phyloP scores from a whole-genome alignment of 2,329 filamentous ascomycete genomes.

The Lachnellula willkommii region DNA sequence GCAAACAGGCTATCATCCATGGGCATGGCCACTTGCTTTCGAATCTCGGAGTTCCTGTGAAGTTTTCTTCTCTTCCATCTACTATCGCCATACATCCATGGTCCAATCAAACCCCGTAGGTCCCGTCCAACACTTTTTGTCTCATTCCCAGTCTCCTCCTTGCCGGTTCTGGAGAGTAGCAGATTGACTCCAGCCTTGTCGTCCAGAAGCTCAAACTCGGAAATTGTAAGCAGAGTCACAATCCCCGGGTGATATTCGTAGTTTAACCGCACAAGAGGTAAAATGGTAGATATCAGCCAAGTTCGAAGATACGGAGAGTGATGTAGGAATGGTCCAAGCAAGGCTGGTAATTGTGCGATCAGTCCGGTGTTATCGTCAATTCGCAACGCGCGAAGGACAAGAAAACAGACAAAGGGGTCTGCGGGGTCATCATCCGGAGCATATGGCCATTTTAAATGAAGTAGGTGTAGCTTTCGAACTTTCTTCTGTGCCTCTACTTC shows the following conservation, averaged over 20 bases:
- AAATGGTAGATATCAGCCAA: slow-evolving; percentile 63
- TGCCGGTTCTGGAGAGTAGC: slow-evolving; percentile 54
- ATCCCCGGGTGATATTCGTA: slow-evolving; percentile 60
- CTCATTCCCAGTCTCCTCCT: slow-evolving; percentile 30
- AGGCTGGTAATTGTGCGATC: slow-evolving; percentile 59
- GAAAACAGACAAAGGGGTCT: slow-evolving; percentile 57
- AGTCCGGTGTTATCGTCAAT: slow-evolving; percentile 71
- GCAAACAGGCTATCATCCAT: slow-evolving; percentile 23
- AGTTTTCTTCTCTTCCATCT: slow-evolving; percentile 49
- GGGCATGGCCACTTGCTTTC: slow-evolving; percentile 13
- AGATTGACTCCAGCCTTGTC: slow-evolving; percentile 55
- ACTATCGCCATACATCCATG: slow-evolving; percentile 64
- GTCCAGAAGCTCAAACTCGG: slow-evolving; percentile 57
- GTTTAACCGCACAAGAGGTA: slow-evolving; percentile 64
- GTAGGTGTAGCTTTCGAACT: slow-evolving; percentile 57
- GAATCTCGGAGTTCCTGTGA: slow-evolving; percentile 15
- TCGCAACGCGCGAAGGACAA: slow-evolving; percentile 61
- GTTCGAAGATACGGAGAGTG: slow-evolving; percentile 55
- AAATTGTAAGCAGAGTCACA: slow-evolving; percentile 46
- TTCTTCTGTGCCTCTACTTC: slow-evolving; percentile 60
- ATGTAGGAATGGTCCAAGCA: slow-evolving; percentile 64
- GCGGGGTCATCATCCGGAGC: slow-evolving; percentile 43
- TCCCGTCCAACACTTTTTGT: slow-evolving; percentile 50
- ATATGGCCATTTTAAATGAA: slow-evolving; percentile 49
- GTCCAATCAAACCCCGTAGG: slow-evolving; percentile 61